Evolutionary conservation across 345 rosid genomes (phyloP), one percentile per base, ranked within the genome.

Genomic region (Mangifera indica): DNA sequence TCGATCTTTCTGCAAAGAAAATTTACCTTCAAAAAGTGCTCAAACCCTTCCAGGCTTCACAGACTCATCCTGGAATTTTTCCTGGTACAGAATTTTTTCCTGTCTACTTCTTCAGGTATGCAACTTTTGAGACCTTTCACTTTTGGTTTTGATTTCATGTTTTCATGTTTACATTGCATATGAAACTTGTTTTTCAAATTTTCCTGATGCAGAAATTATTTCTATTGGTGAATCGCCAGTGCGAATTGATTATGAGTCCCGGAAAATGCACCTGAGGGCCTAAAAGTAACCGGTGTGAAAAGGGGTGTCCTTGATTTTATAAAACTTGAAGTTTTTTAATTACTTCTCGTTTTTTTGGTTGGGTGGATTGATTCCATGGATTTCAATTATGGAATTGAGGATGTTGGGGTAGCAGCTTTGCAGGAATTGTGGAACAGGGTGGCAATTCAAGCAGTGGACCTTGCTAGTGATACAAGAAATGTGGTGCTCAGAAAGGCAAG

Each of bases 351-450:
- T 34, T 34, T 34, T 34, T 29, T 0, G 37, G 6, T n/a, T n/a
- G n/a, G n/a, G 37, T 7, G 24, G 7, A 24, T 34, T 21, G 13
- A 13, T 20, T 32, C 66, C 21, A 29, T 60, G 67, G 74, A 71
- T n/a, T 29, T 60, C 49, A 51, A 63, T 62, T 14, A 72, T 26
- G 83, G 81, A 62, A 25, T 78, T 56, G 76, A 74, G 66, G 85
- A 77, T 64, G 76, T 76, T 17, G 82, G 78, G 12, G n/a, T 34
- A 5, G 85, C 79, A 32, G 66, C 70, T 7, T 64, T 81, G 52
- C 89, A 81, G 68, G 89, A 83, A 58, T 59, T 79, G 10, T 82
- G 84, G 83, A 81, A 77, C 65, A 72, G 48, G 56, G 84, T 83
- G 44, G 76, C 82, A 2, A 25, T 73, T 63, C 84, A 77, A 56